These are phyloP conservation scores for Bryopsis sp. DNA, from an alignment of 139 green algal species.

Conservation along the genomic window DNA sequence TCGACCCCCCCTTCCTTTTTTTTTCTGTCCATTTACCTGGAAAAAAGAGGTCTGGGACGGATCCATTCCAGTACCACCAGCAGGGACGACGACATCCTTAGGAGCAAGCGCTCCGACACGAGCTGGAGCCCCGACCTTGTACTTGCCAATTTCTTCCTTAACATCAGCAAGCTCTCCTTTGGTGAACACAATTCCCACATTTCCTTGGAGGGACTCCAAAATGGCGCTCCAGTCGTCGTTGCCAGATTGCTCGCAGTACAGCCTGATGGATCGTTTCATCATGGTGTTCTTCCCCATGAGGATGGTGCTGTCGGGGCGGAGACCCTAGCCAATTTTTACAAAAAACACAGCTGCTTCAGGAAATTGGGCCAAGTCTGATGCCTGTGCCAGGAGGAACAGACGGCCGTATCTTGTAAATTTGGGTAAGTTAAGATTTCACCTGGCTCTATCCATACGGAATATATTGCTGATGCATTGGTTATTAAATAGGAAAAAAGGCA, in stretches of 20 bases:
- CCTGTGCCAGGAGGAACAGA: too few species aligned
- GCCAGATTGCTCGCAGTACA: conserved; percentile 84
- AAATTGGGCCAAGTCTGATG: too few species aligned
- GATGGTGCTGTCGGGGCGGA: conserved; percentile 77
- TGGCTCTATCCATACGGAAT: too few species aligned
- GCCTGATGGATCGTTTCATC: conserved; percentile 90
- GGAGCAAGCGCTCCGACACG: conserved; percentile 83
- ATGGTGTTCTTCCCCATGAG: conserved; percentile 99
- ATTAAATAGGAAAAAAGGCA: too few species aligned
- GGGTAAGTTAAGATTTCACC: too few species aligned
- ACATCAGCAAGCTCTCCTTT: conserved; percentile 57
- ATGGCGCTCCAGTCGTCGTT: conserved; percentile 79
- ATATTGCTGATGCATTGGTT: too few species aligned
- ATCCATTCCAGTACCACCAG: conserved; percentile 92
- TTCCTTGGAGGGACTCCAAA: conserved; percentile 85
- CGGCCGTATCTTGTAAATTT: too few species aligned
- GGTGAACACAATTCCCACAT: conserved; percentile 98
- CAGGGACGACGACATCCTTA: conserved; percentile 78
- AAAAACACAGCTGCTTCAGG: neutral
- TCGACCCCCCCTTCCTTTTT: too few species aligned
- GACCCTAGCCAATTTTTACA: conserved; percentile 59
- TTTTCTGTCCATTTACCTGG: too few species aligned
- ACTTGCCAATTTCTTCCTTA: conserved; percentile 27
- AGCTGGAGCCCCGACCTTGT: conserved; percentile 85
- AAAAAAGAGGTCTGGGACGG: conserved; percentile 99